phyloP scores from a whole-genome alignment of 2,329 filamentous ascomycete genomes.

The Aspergillus ochraceoroseus region DNA sequence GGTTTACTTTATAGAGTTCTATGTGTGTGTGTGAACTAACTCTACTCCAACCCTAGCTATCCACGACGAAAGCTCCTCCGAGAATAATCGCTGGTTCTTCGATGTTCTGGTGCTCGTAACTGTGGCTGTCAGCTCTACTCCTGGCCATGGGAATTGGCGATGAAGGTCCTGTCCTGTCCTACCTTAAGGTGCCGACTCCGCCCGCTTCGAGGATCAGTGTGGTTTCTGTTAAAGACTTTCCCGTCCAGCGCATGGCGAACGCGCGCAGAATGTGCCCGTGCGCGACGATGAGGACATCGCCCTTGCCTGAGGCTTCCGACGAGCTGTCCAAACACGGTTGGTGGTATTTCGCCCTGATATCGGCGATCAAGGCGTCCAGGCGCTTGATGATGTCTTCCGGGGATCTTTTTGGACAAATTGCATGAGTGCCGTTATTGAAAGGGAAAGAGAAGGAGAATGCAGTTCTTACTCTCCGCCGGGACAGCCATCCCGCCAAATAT shows the following conservation, averaged over 20 bases:
- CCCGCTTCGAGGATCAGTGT: constrained; percentile 81
- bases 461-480: constrained; percentile 68
- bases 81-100: constrained; percentile 75
- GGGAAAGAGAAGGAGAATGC: constrained; percentile 1
- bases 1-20: not conserved
- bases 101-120: constrained; percentile 75
- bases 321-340: constrained; percentile 55
- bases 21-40: too few species aligned
- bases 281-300: constrained; percentile 74
- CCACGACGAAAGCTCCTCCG: constrained; percentile 62
- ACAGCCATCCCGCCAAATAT: constrained; percentile 88
- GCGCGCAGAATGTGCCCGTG: constrained; percentile 86
- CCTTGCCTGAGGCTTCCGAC: constrained; percentile 44
- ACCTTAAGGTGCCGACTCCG: constrained; percentile 77
- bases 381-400: constrained; percentile 68
- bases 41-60: constrained; percentile 14
- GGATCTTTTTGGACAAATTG: constrained; percentile 50
- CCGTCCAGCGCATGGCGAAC: constrained; percentile 81
- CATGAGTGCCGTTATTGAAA: too few species aligned
- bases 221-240: constrained; percentile 67
- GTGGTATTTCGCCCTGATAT: constrained; percentile 66
- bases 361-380: constrained; percentile 68
- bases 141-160: not conserved
- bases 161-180: constrained; percentile 18
- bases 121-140: constrained; percentile 28